These are phyloP conservation scores for Apiospora saccharicola DNA, from an alignment of 2,329 filamentous ascomycete species.

Conservation along the genomic window DNA sequence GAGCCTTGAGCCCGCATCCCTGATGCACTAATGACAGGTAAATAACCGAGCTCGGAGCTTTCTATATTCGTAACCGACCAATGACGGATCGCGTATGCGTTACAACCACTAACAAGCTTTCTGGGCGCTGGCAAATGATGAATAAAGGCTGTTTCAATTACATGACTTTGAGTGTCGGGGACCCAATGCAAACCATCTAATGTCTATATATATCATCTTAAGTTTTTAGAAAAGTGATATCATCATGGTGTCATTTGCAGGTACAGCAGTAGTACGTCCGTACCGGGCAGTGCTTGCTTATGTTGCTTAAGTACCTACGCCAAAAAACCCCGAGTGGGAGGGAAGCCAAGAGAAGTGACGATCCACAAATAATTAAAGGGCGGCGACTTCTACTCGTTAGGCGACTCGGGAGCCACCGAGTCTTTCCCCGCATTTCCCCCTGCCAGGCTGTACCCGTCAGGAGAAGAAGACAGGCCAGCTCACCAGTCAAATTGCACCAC, in stretches of 20 bases:
- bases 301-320: neutral
- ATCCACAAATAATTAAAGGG: neutral
- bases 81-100: neutral
- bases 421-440: neutral
- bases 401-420: neutral
- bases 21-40: neutral
- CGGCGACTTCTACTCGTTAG: neutral
- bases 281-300: neutral
- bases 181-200: neutral
- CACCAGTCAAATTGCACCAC: slow-evolving; percentile 2
- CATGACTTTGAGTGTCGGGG: neutral
- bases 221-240: neutral
- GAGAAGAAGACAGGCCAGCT: neutral
- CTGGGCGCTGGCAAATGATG: neutral
- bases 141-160: neutral
- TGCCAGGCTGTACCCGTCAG: neutral
- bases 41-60: neutral
- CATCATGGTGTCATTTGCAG: neutral
- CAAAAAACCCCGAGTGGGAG: neutral
- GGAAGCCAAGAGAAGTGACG: neutral
- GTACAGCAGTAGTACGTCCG: neutral
- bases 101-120: neutral
- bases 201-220: neutral
- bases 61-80: neutral
- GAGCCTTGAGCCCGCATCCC: neutral